Evolutionary conservation across 208 protist genomes (phyloP), one percentile per base, ranked within the genome.

Genomic region (Leishmania guyanensis): DNA sequence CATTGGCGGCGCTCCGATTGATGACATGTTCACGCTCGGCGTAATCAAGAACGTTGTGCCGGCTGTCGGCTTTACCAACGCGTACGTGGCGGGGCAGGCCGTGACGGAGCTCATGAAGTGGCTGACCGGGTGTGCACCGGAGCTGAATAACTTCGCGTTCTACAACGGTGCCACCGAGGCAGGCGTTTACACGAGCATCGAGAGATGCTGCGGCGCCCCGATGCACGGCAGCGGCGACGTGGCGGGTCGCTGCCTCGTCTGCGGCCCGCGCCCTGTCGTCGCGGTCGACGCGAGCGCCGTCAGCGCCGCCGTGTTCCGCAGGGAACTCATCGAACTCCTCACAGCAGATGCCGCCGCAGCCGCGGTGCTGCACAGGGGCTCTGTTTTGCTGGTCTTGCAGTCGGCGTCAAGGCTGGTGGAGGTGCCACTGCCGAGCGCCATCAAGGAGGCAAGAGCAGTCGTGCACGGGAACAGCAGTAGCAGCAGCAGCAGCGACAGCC

Each of bases 1-100:
- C 79, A 99, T 99, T 79, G 75, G 69, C 33, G 99, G 98, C 26
- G 62, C 90, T 14, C 36, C 93, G 96, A 99, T 98, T 53, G 86
- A 94, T 56, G 94, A 93, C 17, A 69, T 84, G 22, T 96, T 99
- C 51, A 96, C 96, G 16, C 88, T 97, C 77, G 98, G 98, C 69
- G 98, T 99, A 0, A 88, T 99, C 14, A 99, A 99, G 83, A 99
- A 99, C 78, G 99, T 99, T 75, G 99, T 99, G 80, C 99, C 99
- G 3, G 99, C 99, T 0, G 99, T 99, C 48, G 98, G 98, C 51
- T 99, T 98, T 60, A 99, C 99, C 46, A 99, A 99, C 85, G 98
- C 99, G 33, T 91, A 99, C 58, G 96, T 99, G 33, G 94, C 98
- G 17, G 94, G 93, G 26, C 90, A 95, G 48, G 98, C 95, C 46